Base-by-base conservation (phyloP, 2,329 filamentous ascomycete genomes). In the Nemania diffusa region DNA sequence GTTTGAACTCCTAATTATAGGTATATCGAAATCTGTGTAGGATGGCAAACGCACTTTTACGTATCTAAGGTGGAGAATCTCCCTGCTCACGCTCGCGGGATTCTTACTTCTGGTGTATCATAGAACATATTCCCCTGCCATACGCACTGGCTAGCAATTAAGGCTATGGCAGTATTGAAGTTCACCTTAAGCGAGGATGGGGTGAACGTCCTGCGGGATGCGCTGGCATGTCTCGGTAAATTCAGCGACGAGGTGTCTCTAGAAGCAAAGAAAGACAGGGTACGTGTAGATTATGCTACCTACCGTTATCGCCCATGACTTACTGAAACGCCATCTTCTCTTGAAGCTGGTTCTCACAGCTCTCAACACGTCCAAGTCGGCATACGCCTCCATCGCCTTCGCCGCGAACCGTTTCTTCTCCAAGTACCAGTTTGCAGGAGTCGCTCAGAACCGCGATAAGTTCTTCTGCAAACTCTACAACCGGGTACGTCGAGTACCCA, bases 161-260 rank as follows among this genome's bases (percentile, higher is more conserved):
- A 22, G 11, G 29, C 34, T 50, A 89, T 91, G 88, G 82, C 87
- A 5, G 80, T 90, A n/a, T 79, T 94, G 65, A 90, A 85, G 67
- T 94, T 94, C 76, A 91, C 90, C 0, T 82, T 95, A 61, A 91
- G 85, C 73, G 91, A 92, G 64, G 91, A 94, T 72, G 90, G 90
- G 34, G 88, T 93, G 50, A 84, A 84, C 6, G 88, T 87, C 56
- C 83, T 95, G 51, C 90, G 93, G 73, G 92, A 94, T 78, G 86
- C 89, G 26, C 85, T 95, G 64, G 83, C 88, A 24, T 95, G 92
- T 77, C 84, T 95, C 27, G 87, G 88, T 75, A 93, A 93, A 78
- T 94, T 95, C 81, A 92, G 90, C 77, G 92, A 95, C 73, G 88
- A 91, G 52, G 91, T 95, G 22, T 91, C 88, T 27, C 84, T 95